Base-by-base conservation (phyloP, 176 grass and related monocot species). In the Ensete glaucum region DNA sequence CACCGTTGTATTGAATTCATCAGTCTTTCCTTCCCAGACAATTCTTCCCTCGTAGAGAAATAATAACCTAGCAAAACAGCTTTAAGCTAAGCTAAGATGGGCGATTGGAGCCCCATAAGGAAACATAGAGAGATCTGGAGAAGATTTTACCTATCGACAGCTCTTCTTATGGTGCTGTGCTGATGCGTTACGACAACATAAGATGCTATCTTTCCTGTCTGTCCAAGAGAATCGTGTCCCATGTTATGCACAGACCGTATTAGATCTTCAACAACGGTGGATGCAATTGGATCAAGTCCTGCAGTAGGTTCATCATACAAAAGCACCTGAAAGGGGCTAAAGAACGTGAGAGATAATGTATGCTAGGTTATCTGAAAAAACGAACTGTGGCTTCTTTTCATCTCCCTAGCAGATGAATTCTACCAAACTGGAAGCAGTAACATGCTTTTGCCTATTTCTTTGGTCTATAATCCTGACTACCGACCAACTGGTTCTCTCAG, bases 261-360 rank as follows among this genome's bases (percentile, higher is more conserved):
- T 67, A 98, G 90, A 82, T 98, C 94, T 87, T 98, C 94, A 48
- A 98, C 90, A 17, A 93, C 94, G 65, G 94, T 98, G 50, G 94
- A 98, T 34, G 94, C 94, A 78, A 98, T 98, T 10, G 94, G 94
- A 73, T 98, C 94, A 52, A 98, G 90, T 59, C 94, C 94, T 69
- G 94, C 94, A 62, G 94, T 98, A 27, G 94, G 94, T 64, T 98
- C 94, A 69, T 98, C 94, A 5, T 98, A 98, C 85, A 98, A 78
- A 77, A 98, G 71, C 65, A 85, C 94, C 94, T 98, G 78, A 43
- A 17, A 64, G 52, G 81, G 27, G 67, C 77, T 67, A 77, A 79
- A 63, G 9, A 76, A 49, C 11, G 52, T 53, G 12, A 20, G 4
- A n/a, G 10, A 29, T 55, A 26, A 19, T 9, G n/a, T 20, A 14